Evolutionary conservation across 2,329 filamentous ascomycete genomes (phyloP), one percentile per base, ranked within the genome.

Genomic region (Fonsecaea pedrosoi): DNA sequence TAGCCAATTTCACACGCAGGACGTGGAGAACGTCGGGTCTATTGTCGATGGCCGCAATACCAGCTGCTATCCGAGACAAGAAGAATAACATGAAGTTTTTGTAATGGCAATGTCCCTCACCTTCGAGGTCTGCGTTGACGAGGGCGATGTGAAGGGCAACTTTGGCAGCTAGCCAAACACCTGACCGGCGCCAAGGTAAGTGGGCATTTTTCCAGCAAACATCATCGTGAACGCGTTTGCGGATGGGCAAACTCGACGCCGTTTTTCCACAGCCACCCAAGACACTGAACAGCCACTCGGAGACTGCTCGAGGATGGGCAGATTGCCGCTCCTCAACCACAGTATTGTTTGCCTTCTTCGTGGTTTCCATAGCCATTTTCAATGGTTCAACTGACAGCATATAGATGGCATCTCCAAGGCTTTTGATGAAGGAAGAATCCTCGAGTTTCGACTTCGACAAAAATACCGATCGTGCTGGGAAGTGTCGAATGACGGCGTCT

Each of bases 191-290:
- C 86, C 85, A 88, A 0, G 82, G 83, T 0, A 60, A 50, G 0
- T 66, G 67, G 13, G 66, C 64, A 62, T 74, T 55, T 2, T 70
- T 66, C 77, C 79, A 87, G 9, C 84, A 64, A 0, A 87, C 80
- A 13, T 88, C 85, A 45, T 88, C 85, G 1, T 84, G 81, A 0
- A 83, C 84, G 35, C 83, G 77, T 65, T 88, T 89, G 53, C 69
- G 75, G n/a, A 88, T 78, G 0, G 77, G 75, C 0, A 57, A 6
- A 0, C 71, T 70, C 0, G 73, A 15, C 3, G 69, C 62, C 0
- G 73, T 63, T 1, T 69, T 59, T 0, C 83, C 84, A 0, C 81
- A 65, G 4, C 80, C 76, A 12, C 75, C 74, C 1, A 86, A 69
- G 3, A 84, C 75, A 0, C 78, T 78, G 3, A 82, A 76, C 0